These are phyloP conservation scores for Botrytis tulipae DNA, from an alignment of 2,329 filamentous ascomycete genomes.

Conservation along the genomic window DNA sequence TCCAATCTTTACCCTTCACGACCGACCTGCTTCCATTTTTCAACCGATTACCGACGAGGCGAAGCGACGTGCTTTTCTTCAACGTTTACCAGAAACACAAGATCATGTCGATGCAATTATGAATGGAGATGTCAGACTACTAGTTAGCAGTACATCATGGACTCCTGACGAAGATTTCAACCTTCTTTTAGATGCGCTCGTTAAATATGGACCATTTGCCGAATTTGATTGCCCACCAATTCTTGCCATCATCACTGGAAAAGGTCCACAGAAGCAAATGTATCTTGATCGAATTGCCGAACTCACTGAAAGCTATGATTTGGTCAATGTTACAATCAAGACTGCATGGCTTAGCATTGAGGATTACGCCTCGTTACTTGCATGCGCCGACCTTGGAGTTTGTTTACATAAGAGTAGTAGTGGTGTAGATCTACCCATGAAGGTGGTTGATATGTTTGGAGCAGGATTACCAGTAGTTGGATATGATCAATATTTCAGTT, in stretches of 20 bases:
- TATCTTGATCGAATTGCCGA: conserved; percentile 67
- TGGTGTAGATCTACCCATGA: conserved; percentile 96
- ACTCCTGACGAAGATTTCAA: conserved; percentile 95
- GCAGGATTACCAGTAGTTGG: conserved; percentile 87
- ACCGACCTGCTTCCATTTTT: conserved; percentile 82
- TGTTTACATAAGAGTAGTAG: conserved; percentile 92
- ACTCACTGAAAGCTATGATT: conserved; percentile 56
- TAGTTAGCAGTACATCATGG: conserved; percentile 96
- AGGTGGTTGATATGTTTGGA: conserved; percentile 99
- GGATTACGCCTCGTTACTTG: conserved; percentile 82
- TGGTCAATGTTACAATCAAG: conserved; percentile 68
- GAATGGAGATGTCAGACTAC: conserved; percentile 58
- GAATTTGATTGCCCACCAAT: conserved; percentile 54
- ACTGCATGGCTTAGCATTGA: conserved; percentile 83
- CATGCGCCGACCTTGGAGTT: conserved; percentile 82
- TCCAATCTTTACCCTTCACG: conserved; percentile 73
- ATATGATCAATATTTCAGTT: conserved; percentile 83
- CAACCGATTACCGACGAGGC: conserved; percentile 57
- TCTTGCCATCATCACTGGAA: conserved; percentile 91
- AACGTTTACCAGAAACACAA: conserved; percentile 62
- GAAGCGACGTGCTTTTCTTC: conserved; percentile 59
- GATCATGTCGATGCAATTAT: conserved; percentile 58
- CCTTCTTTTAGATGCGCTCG: conserved; percentile 78
- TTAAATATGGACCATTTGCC: conserved; percentile 62
- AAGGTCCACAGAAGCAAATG: conserved; percentile 77